Evolutionary conservation across 192 early-diverging fungal species (phyloP).

Genomic region (Thoreauomyces humboldtii): DNA sequence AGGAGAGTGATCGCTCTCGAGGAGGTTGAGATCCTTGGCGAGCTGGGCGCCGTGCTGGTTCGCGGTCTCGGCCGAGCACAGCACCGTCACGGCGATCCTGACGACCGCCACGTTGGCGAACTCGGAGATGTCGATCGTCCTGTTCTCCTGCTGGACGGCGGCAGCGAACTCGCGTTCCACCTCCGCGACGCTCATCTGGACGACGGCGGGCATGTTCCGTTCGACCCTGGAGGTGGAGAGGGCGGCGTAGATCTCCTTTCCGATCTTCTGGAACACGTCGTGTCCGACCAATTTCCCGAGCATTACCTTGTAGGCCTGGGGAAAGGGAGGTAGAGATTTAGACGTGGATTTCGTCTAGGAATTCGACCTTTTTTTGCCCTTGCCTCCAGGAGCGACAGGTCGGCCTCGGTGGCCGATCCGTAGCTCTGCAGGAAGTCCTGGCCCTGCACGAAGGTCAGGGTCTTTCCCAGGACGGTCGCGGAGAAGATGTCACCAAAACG

Average conservation of each 20-base stretch:
- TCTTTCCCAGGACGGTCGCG: neutral
- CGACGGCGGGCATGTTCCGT: neutral
- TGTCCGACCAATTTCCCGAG: neutral
- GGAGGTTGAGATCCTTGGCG: neutral
- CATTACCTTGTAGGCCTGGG: constrained; percentile 6
- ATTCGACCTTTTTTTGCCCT: too few species aligned
- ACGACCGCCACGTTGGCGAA: neutral
- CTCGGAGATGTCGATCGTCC: neutral
- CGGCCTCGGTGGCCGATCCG: neutral
- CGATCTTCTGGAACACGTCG: constrained; percentile 3
- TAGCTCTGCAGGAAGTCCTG: neutral
- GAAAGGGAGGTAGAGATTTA: too few species aligned
- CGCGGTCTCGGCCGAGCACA: neutral
- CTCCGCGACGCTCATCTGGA: neutral
- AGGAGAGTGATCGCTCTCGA: neutral
- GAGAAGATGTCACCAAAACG: neutral
- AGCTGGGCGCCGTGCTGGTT: neutral
- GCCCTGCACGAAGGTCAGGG: constrained; percentile 2
- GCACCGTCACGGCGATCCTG: neutral
- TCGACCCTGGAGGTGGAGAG: neutral
- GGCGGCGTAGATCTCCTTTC: neutral
- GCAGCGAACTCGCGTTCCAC: neutral
- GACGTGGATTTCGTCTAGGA: too few species aligned
- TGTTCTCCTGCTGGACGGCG: neutral
- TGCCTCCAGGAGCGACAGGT: neutral